Evolutionary conservation across 805 yeast genomes (phyloP).

Genomic region (Candida manassasensis): DNA sequence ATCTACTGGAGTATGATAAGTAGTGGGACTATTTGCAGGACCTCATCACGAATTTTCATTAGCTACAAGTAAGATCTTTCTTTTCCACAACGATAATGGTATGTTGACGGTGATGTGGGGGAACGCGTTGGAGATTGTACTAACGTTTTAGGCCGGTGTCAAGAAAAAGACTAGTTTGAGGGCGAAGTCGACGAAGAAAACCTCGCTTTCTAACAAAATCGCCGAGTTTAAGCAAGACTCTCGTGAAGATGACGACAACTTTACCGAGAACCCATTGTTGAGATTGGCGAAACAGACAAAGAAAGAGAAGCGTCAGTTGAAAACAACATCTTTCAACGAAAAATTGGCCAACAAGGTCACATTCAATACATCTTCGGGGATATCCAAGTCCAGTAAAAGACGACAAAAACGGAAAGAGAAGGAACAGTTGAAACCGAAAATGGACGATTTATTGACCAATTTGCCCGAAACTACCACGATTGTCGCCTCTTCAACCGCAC

Average conservation of each 20-base stretch:
- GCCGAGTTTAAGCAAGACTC: slow-evolving; percentile 20
- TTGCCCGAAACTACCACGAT: slow-evolving; percentile 33
- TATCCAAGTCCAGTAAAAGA: slow-evolving; percentile 63
- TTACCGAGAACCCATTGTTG: slow-evolving; percentile 44
- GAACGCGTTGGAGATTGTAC: neutral
- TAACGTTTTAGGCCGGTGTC: slow-evolving; percentile 19
- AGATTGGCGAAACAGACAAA: slow-evolving; percentile 50
- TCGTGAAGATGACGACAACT: slow-evolving; percentile 10
- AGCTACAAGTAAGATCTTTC: neutral
- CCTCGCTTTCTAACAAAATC: slow-evolving; percentile 22
- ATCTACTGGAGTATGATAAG: no score
- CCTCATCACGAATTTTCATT: neutral
- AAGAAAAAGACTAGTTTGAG: slow-evolving; percentile 35
- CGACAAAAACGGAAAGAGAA: slow-evolving; percentile 57
- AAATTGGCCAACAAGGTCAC: slow-evolving; percentile 23
- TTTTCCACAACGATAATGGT: slow-evolving; percentile 6
- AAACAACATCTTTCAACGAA: slow-evolving; percentile 33
- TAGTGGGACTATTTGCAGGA: neutral
- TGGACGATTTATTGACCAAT: slow-evolving; percentile 57
- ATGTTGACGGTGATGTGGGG: slow-evolving; percentile 6
- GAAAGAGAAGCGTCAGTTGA: slow-evolving; percentile 45
- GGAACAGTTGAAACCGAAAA: slow-evolving; percentile 62
- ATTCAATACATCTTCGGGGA: slow-evolving; percentile 36
- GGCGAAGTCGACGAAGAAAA: slow-evolving; percentile 22
- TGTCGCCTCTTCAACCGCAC: slow-evolving; percentile 8